Evolutionary conservation across 1,139 yeast species (phyloP).

Genomic region (Scheffersomyces titani): DNA sequence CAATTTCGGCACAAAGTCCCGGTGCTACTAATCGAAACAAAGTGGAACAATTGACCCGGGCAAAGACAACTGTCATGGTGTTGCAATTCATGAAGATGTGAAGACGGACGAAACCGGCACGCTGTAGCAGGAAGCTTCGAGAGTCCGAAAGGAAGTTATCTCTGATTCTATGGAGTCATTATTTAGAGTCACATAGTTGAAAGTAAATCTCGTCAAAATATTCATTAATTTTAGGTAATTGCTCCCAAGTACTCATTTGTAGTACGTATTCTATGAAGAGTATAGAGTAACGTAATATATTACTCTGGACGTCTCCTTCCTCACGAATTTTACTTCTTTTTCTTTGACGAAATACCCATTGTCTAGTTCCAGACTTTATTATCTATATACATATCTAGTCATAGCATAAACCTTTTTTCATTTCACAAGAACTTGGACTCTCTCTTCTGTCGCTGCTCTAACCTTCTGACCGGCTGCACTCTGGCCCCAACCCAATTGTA

Average conservation of each 20-base stretch:
- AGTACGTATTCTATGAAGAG: neutral
- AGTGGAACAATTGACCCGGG: neutral
- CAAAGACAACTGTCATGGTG: neutral
- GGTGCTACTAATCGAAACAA: neutral
- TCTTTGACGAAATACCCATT: neutral
- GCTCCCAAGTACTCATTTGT: neutral
- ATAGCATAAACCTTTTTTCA: neutral
- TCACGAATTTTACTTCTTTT: too few species aligned
- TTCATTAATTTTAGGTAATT: neutral
- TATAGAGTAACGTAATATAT: neutral
- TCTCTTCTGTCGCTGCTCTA: conserved; percentile 20
- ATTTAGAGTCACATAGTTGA: neutral
- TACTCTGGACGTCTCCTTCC: neutral
- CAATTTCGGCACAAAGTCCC: neutral
- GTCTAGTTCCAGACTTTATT: neutral
- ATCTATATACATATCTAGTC: neutral
- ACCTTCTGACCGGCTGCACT: conserved; percentile 47
- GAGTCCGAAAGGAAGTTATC: neutral
- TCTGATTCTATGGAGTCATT: neutral
- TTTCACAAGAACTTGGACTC: conserved; percentile 14
- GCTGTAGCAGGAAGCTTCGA: neutral
- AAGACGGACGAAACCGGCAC: neutral
- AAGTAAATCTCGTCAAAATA: neutral
- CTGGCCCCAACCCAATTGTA: conserved; percentile 80
- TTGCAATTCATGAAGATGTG: neutral